phyloP scores from a whole-genome alignment of 345 rosid genomes.

The Acer yangbiense region DNA sequence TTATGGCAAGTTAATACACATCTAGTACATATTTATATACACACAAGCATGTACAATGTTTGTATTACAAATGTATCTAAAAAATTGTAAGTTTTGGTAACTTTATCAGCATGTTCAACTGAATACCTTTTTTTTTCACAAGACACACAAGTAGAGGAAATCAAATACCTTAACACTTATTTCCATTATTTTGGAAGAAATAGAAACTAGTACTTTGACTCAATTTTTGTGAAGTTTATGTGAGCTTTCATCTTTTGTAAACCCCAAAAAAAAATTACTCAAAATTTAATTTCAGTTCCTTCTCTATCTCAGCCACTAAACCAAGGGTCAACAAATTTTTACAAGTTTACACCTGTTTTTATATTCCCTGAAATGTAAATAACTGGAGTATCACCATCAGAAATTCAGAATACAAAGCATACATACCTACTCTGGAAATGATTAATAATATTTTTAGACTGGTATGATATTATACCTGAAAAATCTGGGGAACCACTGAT shows the following conservation, averaged over 20 bases:
- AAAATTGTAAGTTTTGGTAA: not conserved
- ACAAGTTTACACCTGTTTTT: not conserved
- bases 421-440: not conserved
- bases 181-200: not conserved
- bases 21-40: not conserved
- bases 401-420: not conserved
- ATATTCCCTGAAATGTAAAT: not conserved
- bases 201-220: not conserved
- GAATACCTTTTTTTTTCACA: not conserved
- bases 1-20: not conserved
- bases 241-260: not conserved
- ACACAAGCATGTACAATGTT: not conserved
- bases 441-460: not conserved
- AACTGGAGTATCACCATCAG: not conserved
- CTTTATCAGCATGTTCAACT: not conserved
- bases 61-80: not conserved
- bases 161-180: not conserved
- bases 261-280: not conserved
- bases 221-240: not conserved
- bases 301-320: not conserved
- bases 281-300: not conserved
- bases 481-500: constrained; percentile 41
- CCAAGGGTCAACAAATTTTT: not conserved
- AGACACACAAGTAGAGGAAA: not conserved
- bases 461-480: constrained; percentile 31